Evolutionary conservation across 1,284 basidiomycete species (phyloP).

Genomic region (Ustilago tritici): DNA sequence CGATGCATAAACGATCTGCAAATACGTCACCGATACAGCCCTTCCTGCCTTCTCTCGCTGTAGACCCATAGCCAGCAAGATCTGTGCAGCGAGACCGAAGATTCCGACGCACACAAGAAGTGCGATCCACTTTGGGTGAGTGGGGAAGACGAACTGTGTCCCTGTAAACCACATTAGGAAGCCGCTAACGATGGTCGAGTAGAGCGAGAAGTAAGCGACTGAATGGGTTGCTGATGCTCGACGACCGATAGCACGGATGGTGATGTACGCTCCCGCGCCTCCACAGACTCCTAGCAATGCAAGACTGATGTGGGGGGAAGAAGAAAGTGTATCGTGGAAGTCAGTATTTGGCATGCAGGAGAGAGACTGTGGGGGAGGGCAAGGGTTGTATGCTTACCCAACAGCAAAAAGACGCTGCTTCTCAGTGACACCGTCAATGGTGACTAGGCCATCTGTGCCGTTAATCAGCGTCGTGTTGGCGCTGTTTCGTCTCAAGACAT

Average conservation of each 20-base stretch:
- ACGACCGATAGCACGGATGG: slow-evolving; percentile 79
- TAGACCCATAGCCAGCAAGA: slow-evolving; percentile 53
- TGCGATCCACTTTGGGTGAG: slow-evolving; percentile 34
- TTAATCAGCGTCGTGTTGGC: slow-evolving; percentile 8
- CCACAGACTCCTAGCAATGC: slow-evolving; percentile 76
- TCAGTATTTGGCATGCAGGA: not conserved
- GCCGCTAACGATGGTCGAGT: slow-evolving; percentile 75
- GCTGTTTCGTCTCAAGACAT: slow-evolving; percentile 8
- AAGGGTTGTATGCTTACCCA: slow-evolving; percentile 69
- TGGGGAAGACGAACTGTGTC: slow-evolving; percentile 46
- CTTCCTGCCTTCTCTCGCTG: slow-evolving; percentile 55
- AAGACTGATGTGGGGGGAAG: slow-evolving; percentile 70
- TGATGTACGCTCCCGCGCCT: slow-evolving; percentile 76
- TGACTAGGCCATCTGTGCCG: not conserved
- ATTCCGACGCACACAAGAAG: slow-evolving; percentile 56
- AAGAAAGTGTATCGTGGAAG: not conserved
- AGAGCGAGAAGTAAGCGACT: slow-evolving; percentile 78
- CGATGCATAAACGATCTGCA: slow-evolving; percentile 51
- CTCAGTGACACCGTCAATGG: slow-evolving; percentile 65
- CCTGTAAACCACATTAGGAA: slow-evolving; percentile 61
- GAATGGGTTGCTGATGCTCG: slow-evolving; percentile 80
- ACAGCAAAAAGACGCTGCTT: slow-evolving; percentile 74
- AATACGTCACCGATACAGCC: slow-evolving; percentile 44
- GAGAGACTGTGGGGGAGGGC: not conserved
- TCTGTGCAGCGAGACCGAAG: slow-evolving; percentile 55